A percentile compares a stretch with the other conserved stretches of the same genome.
Conservation (phyloP, 2,329 filamentous ascomycete genomes). For the Alternaria ventricosa region DNA sequence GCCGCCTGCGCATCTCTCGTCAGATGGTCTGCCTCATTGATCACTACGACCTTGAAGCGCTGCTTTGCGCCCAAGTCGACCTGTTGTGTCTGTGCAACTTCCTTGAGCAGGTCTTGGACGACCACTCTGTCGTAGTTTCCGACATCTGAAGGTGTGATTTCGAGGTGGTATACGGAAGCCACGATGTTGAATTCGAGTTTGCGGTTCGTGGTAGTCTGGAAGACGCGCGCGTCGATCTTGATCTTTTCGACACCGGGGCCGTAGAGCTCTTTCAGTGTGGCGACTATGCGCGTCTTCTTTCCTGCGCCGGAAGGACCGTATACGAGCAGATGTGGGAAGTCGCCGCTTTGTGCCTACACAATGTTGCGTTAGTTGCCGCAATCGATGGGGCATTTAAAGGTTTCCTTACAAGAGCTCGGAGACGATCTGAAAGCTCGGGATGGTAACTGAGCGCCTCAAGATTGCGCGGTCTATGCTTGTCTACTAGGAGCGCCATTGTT, state of each 20-base stretch:
- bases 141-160: constrained; percentile 97
- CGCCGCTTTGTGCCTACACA: constrained; percentile 85
- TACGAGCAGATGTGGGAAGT: constrained; percentile 96
- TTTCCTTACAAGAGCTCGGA: constrained; percentile 77
- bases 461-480: constrained; percentile 72
- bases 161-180: constrained; percentile 93
- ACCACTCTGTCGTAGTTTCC: constrained; percentile 97
- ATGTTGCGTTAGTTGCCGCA: constrained; percentile 12
- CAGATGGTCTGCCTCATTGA: constrained; percentile 97
- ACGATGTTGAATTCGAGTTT: constrained; percentile 99
- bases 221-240: constrained; percentile 97
- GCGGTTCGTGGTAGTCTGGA: constrained; percentile 92
- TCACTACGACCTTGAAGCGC: constrained; percentile 97
- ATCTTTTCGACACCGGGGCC: constrained; percentile 99
- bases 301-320: constrained; percentile 96
- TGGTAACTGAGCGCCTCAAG: constrained; percentile 86
- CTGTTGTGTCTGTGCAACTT: constrained; percentile 98
- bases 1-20: constrained; percentile 95
- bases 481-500: constrained; percentile 68
- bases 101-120: constrained; percentile 92
- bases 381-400: constrained; percentile 3
- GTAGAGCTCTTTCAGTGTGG: constrained; percentile 93
- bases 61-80: constrained; percentile 93
- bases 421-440: constrained; percentile 81
- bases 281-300: constrained; percentile 96